Evolutionary conservation across 441 rosid genomes (phyloP), one percentile per base, ranked within the genome.

Genomic region (Gossypium armourianum): DNA sequence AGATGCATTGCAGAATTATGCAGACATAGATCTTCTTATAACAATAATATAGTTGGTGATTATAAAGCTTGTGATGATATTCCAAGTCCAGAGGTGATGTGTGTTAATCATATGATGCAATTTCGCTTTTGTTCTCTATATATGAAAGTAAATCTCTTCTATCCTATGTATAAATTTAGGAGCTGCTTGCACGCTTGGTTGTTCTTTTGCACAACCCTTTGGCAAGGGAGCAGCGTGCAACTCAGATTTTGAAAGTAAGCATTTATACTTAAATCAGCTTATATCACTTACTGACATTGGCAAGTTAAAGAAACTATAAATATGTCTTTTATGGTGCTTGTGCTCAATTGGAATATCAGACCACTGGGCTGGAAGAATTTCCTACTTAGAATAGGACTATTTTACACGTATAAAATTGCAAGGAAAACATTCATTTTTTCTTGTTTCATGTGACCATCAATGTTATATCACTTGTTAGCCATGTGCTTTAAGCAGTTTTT

Each of bases 191-290:
- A 61, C 97, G 97, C 70, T 84, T 94, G 72, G 77, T 94, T 80
- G 97, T 94, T 83, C 96, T 94, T 73, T 83, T 94, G 86, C 97
- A 92, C 78, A 87, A 94, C 76, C 97, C 99, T 74, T 83, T 90
- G 62, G 94, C 93, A 47, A 85, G 91, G 85, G 92, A 88, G 80
- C 96, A 92, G 82, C 81, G 82, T 75, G 92, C 97, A 47, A 83
- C 94, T 83, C 96, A 94, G 58, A 90, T 90, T 84, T 83, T 94
- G 86, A 83, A 87, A 4, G 97, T 92, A 84, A 82, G 97, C 66
- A 68, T 75, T 62, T 61, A 28, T 13, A 52, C 21, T 60, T 60
- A 52, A 69, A 58, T 43, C 15, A 32, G 71, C 70, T 74, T 72
- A 62, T 65, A 63, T 74, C 68, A 23, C 68, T 61, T 53, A 28